Base-by-base conservation (phyloP, 2,329 filamentous ascomycete genomes). In the Epichloe sibirici region DNA sequence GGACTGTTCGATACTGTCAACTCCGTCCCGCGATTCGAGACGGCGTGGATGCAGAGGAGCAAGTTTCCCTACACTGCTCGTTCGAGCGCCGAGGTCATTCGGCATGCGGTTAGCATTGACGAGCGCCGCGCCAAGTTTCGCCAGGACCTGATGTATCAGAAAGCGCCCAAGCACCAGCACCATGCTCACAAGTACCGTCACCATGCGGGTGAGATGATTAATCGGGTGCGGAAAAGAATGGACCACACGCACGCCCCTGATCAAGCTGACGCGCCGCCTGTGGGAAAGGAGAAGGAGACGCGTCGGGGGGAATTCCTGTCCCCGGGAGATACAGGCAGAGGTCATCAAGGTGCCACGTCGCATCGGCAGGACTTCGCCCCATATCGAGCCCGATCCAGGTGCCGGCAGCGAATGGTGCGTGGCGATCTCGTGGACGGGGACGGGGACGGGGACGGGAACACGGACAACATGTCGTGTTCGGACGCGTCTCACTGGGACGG, bases 1-100 rank as follows among this genome's bases (percentile, higher is more conserved):
- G 88, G 88, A 0, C 74, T 93, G 0, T 93, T 91, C 57, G 87
- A 91, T 59, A 90, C 86, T 0, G 87, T 91, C 56, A 90, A 90
- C 61, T 87, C 83, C 13, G 86, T 90, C 0, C 86, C 86, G 1
- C 75, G 78, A 3, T 93, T 93, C 54, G 88, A 93, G 66, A 79
- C 75, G 2, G 76, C 77, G 0, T 87, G 83, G 79, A 90, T 91
- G 84, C 79, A 88, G 62, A 78, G 87, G 39, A 87, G 78, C 62
- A 88, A 85, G 63, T 89, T 89, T 43, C 86, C 86, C 0, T 86
- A 85, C 62, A 82, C 78, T 0, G 78, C 77, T 1, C 67, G 76
- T 1, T 79, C 74, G 23, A 78, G 72, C 8, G 78, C 78, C 3
- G 75, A 73, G 59, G 76, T 85, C 0, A 82, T 87, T 50, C 76